Conservation (phyloP, 768 basidiomycete genomes). For the Hericium coralloides region DNA sequence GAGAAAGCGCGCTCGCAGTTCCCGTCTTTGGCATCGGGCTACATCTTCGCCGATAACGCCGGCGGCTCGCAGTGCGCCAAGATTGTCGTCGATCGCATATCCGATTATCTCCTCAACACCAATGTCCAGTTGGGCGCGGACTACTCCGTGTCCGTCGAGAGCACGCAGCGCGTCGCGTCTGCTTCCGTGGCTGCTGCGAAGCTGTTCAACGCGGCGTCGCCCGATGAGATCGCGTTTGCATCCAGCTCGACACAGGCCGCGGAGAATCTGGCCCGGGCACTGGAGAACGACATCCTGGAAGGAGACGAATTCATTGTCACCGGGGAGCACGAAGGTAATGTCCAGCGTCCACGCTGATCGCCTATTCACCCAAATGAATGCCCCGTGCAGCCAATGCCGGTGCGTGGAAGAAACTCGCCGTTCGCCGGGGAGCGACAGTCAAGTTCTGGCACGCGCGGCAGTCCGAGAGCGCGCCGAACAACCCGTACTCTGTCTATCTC, state of each 20-base stretch:
- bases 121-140: slow-evolving; percentile 71
- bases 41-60: slow-evolving; percentile 68
- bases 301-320: slow-evolving; percentile 77
- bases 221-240: slow-evolving; percentile 58
- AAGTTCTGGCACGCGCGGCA: slow-evolving; percentile 50
- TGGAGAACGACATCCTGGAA: slow-evolving; percentile 42
- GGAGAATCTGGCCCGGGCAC: slow-evolving; percentile 57
- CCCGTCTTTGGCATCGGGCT: slow-evolving; percentile 50
- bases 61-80: slow-evolving; percentile 61
- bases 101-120: slow-evolving; percentile 60
- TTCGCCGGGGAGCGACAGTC: slow-evolving; percentile 40
- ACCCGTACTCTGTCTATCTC: slow-evolving; percentile 58
- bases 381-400: slow-evolving; percentile 53
- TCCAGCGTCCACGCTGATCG: neutral
- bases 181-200: slow-evolving; percentile 44
- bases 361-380: neutral
- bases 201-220: slow-evolving; percentile 55
- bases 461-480: slow-evolving; percentile 26
- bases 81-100: slow-evolving; percentile 47
- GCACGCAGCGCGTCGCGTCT: slow-evolving; percentile 41
- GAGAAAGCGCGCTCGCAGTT: slow-evolving; percentile 48
- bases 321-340: slow-evolving; percentile 68
- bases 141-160: slow-evolving; percentile 47
- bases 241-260: slow-evolving; percentile 59
- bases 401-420: slow-evolving; percentile 69